Evolutionary conservation across 2,329 filamentous ascomycete genomes (phyloP).

Genomic region (Fusarium sp.): DNA sequence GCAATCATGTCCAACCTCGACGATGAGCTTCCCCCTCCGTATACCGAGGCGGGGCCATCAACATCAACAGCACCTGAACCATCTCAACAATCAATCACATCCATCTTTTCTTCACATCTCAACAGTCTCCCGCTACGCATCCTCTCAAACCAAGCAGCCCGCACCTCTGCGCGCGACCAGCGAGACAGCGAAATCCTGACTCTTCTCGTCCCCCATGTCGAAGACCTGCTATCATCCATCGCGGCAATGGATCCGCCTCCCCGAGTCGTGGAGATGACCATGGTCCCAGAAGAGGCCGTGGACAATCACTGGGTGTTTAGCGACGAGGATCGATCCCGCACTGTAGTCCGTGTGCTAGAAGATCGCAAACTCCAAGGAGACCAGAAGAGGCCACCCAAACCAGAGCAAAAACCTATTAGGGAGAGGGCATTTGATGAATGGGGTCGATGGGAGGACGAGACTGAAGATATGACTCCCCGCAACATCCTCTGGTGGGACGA

Average conservation of each 20-base stretch:
- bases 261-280: conserved; percentile 53
- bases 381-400: conserved; percentile 5
- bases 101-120: conserved; percentile 51
- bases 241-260: conserved; percentile 46
- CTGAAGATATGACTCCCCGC: not conserved
- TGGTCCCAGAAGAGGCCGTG: conserved; percentile 57
- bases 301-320: conserved; percentile 49
- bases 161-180: conserved; percentile 48
- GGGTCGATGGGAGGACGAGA: conserved; percentile 54
- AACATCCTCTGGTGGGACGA: conserved; percentile 59
- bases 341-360: conserved; percentile 45
- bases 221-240: conserved; percentile 54
- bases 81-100: conserved; percentile 28
- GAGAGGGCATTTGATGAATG: conserved; percentile 56
- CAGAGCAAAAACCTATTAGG: not conserved
- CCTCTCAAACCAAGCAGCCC: conserved; percentile 46
- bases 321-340: conserved; percentile 46
- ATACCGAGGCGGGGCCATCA: conserved; percentile 32
- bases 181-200: conserved; percentile 53
- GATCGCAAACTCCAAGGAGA: conserved; percentile 24
- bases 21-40: conserved; percentile 40
- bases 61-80: conserved; percentile 4
- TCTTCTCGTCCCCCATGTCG: conserved; percentile 54
- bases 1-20: conserved; percentile 29
- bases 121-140: conserved; percentile 51